Evolutionary conservation across 805 yeast genomes (phyloP), one percentile per base, ranked within the genome.

Genomic region (Torulaspora indica): DNA sequence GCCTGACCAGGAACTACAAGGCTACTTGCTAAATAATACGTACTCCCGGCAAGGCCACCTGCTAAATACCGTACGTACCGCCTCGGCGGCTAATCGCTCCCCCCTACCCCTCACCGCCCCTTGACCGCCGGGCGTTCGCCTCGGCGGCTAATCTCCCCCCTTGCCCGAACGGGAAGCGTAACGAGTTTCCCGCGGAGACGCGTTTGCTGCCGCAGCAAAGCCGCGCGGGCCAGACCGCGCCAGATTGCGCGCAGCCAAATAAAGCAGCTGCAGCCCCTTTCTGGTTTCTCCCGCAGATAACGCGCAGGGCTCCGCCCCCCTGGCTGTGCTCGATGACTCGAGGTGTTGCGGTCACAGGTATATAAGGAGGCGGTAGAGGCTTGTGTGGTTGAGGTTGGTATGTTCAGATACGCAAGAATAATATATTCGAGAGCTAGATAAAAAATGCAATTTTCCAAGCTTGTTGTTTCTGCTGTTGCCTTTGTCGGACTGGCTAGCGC

Each of bases 1-100:
- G 47, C 24, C 35, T 49, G 24, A 32, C 52, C 20, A 59, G 55
- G 50, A 59, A 61, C 38, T 61, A 61, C 52, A 52, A 63, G 37
- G 63, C 64, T 17, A 59, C 66, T 3, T 61, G 66, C 32, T 61
- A 42, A 44, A 10, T 18, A 9, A n/a, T n/a, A n/a, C n/a, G n/a
- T n/a, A n/a, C n/a, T n/a, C n/a, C n/a, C n/a, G n/a, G n/a, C n/a
- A n/a, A n/a, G n/a, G n/a, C n/a, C n/a, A n/a, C n/a, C n/a, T n/a
- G n/a, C n/a, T n/a, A n/a, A n/a, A n/a, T n/a, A n/a, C n/a, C n/a
- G n/a, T n/a, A n/a, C n/a, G 12, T 35, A n/a, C 6, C 30, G 28
- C 28, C 12, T 23, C 25, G 25, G 25, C 25, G 25, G 25, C 25
- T 23, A 4, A 28, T 14, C 15, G 14, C 14, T 8, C 37, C 25